Conservation (phyloP, 371 early-diverging fungal species). For the Blakeslea trispora region DNA sequence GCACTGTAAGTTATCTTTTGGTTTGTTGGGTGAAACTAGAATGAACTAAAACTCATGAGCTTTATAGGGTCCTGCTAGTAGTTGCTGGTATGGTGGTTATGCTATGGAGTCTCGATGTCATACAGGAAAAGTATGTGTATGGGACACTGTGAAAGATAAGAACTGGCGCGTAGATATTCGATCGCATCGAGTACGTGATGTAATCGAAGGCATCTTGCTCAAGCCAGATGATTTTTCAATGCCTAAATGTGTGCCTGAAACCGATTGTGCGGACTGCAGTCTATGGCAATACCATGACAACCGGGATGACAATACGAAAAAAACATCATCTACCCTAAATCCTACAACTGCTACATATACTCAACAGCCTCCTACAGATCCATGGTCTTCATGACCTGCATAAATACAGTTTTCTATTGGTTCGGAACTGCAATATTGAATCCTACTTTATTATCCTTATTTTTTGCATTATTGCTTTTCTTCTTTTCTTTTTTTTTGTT, state of each 20-base stretch:
- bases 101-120: constrained; percentile 80
- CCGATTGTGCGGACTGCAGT: constrained; percentile 77
- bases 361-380: constrained; percentile 3
- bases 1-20: constrained; percentile 69
- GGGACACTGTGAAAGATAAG: constrained; percentile 68
- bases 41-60: no score
- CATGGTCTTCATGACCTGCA: background rate
- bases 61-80: constrained; percentile 68
- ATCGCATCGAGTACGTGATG: constrained; percentile 75
- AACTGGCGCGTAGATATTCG: constrained; percentile 78
- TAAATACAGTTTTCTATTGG: background rate
- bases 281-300: constrained; percentile 68
- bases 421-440: background rate
- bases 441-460: no score
- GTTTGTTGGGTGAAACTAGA: no score
- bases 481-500: background rate
- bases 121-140: constrained; percentile 62
- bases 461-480: background rate
- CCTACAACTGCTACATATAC: background rate
- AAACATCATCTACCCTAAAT: background rate
- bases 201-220: constrained; percentile 80
- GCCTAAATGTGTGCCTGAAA: constrained; percentile 56
- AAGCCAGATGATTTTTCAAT: constrained; percentile 49
- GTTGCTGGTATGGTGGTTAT: constrained; percentile 90
- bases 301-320: constrained; percentile 33